Percentiles rank a stretch among this genome's conserved stretches.
Evolutionary conservation across 2,329 filamentous ascomycete genomes (phyloP).

Genomic region (Sarocladiaceae sp.): DNA sequence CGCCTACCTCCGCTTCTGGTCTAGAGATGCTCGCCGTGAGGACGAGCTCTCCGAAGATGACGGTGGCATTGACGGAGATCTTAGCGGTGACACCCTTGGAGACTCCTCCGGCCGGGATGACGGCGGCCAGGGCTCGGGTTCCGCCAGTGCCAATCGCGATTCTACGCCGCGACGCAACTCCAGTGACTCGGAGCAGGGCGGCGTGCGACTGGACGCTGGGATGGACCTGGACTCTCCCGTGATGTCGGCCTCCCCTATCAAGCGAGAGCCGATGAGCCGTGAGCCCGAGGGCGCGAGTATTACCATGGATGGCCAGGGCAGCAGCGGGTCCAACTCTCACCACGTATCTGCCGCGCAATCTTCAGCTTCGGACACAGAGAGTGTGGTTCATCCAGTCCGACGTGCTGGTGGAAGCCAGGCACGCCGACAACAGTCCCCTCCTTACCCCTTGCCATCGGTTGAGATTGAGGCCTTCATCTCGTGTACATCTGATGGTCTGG

Average conservation of each 20-base stretch:
- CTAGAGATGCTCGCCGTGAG: slow-evolving; percentile 62
- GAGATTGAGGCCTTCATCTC: slow-evolving; percentile 88
- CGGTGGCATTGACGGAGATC: slow-evolving; percentile 35
- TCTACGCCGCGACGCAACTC: slow-evolving; percentile 20
- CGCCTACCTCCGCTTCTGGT: slow-evolving; percentile 82
- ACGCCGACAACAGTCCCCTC: background rate
- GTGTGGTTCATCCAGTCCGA: no score
- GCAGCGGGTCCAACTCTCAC: background rate
- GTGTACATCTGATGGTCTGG: slow-evolving; percentile 80
- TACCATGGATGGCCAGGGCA: background rate
- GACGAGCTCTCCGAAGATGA: slow-evolving; percentile 41
- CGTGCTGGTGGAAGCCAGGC: background rate
- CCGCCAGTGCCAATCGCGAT: background rate
- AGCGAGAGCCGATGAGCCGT: slow-evolving; percentile 25
- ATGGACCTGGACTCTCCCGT: slow-evolving; percentile 35
- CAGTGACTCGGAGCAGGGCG: slow-evolving; percentile 37
- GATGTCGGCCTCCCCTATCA: slow-evolving; percentile 23
- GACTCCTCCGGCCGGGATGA: slow-evolving; percentile 12
- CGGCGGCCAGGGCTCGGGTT: background rate
- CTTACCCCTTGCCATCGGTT: slow-evolving; percentile 36
- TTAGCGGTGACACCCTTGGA: slow-evolving; percentile 40
- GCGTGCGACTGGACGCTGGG: slow-evolving; percentile 34
- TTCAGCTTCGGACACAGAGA: background rate
- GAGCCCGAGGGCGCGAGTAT: slow-evolving; percentile 4
- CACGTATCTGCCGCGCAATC: background rate